Evolutionary conservation across 208 protist genomes (phyloP).

Genomic region (Angomonas deanei): DNA sequence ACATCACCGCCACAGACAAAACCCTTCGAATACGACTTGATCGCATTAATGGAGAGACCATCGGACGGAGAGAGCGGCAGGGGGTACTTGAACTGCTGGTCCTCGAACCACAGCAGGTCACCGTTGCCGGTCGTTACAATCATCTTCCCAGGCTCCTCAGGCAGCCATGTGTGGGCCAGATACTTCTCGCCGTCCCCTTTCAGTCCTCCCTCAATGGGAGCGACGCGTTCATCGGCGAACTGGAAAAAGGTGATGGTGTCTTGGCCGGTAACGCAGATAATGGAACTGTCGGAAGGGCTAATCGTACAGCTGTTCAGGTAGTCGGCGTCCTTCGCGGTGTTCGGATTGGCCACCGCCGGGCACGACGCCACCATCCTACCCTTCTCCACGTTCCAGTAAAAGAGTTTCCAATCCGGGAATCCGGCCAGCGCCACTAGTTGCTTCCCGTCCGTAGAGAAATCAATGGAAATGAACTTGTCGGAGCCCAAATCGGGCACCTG

Average conservation of each 20-base stretch:
- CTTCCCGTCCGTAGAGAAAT: slow-evolving; percentile 89
- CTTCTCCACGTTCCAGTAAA: slow-evolving; percentile 92
- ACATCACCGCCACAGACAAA: slow-evolving; percentile 94
- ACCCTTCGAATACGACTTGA: slow-evolving; percentile 89
- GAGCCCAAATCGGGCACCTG: slow-evolving; percentile 81
- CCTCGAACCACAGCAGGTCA: slow-evolving; percentile 93
- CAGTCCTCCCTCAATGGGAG: slow-evolving; percentile 42
- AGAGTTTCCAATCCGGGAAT: slow-evolving; percentile 90
- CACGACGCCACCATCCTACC: slow-evolving; percentile 74
- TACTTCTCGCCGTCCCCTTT: slow-evolving; percentile 83
- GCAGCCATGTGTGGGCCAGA: slow-evolving; percentile 91
- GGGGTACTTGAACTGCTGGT: slow-evolving; percentile 82
- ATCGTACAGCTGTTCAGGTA: slow-evolving; percentile 90
- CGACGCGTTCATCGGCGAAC: slow-evolving; percentile 71
- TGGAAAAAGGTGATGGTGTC: slow-evolving; percentile 88
- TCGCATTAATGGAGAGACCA: slow-evolving; percentile 81
- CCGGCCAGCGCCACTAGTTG: slow-evolving; percentile 85
- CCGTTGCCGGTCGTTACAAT: slow-evolving; percentile 92
- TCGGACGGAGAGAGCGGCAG: slow-evolving; percentile 84
- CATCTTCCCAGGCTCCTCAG: slow-evolving; percentile 73
- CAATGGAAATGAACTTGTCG: slow-evolving; percentile 81
- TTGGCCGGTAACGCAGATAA: slow-evolving; percentile 91
- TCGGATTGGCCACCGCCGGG: slow-evolving; percentile 40
- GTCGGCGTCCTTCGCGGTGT: slow-evolving; percentile 30
- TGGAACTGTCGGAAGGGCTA: slow-evolving; percentile 75